These are phyloP conservation scores for Tetradesmus obliquus DNA, from an alignment of 139 green algal genomes.

Conservation along the genomic window DNA sequence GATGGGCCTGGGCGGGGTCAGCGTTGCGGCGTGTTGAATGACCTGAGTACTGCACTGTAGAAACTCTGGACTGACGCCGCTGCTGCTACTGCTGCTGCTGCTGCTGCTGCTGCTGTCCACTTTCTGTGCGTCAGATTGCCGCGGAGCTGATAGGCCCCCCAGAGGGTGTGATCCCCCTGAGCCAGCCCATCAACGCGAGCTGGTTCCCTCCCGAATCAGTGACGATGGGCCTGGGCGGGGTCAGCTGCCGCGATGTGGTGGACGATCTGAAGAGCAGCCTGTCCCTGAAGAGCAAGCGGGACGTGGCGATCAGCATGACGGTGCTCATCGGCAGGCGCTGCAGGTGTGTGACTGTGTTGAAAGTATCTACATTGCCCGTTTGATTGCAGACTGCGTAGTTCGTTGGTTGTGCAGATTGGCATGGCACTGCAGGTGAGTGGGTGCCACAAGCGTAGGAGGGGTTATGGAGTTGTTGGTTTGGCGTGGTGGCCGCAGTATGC, in stretches of 20 bases:
- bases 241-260: not conserved
- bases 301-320: not conserved
- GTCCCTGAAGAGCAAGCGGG: not conserved
- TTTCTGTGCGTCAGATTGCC: not conserved
- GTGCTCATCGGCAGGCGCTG: conserved; percentile 31
- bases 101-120: not conserved
- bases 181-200: conserved; percentile 19
- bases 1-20: not conserved
- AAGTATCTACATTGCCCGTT: not conserved
- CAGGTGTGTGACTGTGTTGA: not conserved
- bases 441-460: too few species aligned
- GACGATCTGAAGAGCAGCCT: not conserved
- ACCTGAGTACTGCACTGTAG: not conserved
- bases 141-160: not conserved
- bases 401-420: not conserved
- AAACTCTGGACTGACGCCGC: not conserved
- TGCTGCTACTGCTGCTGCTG: not conserved
- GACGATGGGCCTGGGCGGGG: not conserved
- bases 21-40: not conserved
- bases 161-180: not conserved
- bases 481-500: too few species aligned
- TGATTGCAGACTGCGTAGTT: not conserved
- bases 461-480: too few species aligned
- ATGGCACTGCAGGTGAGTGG: not conserved
- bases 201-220: conserved; percentile 5